These are phyloP conservation scores for Taphrina flavorubra DNA, from an alignment of 1,139 yeast species.

Conservation along the genomic window DNA sequence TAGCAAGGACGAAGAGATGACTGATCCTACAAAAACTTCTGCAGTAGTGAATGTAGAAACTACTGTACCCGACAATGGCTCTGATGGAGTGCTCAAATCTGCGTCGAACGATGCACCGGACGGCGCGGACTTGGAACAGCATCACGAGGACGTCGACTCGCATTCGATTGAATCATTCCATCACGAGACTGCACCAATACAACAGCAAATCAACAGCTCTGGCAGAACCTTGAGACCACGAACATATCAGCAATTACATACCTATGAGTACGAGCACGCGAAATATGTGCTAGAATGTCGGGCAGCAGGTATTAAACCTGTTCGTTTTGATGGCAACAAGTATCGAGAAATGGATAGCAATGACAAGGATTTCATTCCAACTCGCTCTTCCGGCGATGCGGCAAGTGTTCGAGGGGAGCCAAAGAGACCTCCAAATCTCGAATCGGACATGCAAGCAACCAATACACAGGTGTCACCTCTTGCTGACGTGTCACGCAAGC, in stretches of 20 bases:
- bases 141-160: too few species aligned
- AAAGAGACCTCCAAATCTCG: not conserved
- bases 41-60: too few species aligned
- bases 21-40: too few species aligned
- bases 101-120: too few species aligned
- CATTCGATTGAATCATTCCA: too few species aligned
- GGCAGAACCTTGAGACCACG: slow-evolving; percentile 28
- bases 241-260: slow-evolving; percentile 29
- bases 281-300: slow-evolving; percentile 34
- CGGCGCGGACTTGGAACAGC: too few species aligned
- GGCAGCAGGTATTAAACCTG: slow-evolving; percentile 37
- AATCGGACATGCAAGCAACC: not conserved
- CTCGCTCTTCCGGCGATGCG: not conserved
- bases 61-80: too few species aligned
- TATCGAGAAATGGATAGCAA: slow-evolving; percentile 19
- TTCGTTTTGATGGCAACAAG: slow-evolving; percentile 27
- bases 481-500: not conserved
- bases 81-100: too few species aligned
- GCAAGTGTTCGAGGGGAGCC: not conserved
- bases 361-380: slow-evolving; percentile 14
- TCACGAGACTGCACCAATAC: too few species aligned
- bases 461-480: not conserved
- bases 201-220: not conserved
- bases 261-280: slow-evolving; percentile 33
- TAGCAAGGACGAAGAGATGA: too few species aligned